Base-by-base conservation (phyloP, 1,284 basidiomycete species). In the Schizophyllum commune region DNA sequence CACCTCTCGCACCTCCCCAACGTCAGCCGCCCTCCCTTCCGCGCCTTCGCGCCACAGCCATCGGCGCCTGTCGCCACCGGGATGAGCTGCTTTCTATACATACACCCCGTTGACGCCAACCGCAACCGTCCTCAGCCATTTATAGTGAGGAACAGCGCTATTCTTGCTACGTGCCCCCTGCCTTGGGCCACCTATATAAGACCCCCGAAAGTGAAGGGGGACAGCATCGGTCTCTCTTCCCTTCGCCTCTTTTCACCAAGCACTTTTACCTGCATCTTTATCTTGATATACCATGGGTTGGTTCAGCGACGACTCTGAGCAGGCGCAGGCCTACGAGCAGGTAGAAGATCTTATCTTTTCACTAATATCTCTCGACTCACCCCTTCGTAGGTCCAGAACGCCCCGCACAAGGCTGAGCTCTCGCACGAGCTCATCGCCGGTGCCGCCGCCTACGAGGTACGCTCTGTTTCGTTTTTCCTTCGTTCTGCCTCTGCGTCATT, bases 381-480 rank as follows among this genome's bases (percentile, higher is more conserved):
- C 9, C 21, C 60, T 13, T 32, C 32, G 33, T 59, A 77, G 80
- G 78, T 78, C 65, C 69, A 63, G 68, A 80, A 76, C 64, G 79
- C 77, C 60, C 79, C 79, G 61, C 84, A 85, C 77, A 75, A 85
- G 71, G 81, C 83, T 11, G 56, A 70, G 61, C 71, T 85, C 58
- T 83, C 85, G 20, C 86, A 89, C 71, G 85, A 89, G 72, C 77
- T 88, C 67, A 81, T 89, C 67, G 83, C 82, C 59, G 84, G 74
- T 62, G 84, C 83, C 61, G 84, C 83, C 56, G 77, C 83, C 1
- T 80, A 75, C 67, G 79, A 80, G 72, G 78, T 76, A 52, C 11
- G 62, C 19, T 15, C n/a, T n/a, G n/a, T n/a, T n/a, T n/a, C n/a
- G n/a, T n/a, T 27, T 27, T 3, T 27, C 27, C 3, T n/a, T n/a